Evolutionary conservation across 768 basidiomycete species (phyloP).

Genomic region (Suillus lakei): DNA sequence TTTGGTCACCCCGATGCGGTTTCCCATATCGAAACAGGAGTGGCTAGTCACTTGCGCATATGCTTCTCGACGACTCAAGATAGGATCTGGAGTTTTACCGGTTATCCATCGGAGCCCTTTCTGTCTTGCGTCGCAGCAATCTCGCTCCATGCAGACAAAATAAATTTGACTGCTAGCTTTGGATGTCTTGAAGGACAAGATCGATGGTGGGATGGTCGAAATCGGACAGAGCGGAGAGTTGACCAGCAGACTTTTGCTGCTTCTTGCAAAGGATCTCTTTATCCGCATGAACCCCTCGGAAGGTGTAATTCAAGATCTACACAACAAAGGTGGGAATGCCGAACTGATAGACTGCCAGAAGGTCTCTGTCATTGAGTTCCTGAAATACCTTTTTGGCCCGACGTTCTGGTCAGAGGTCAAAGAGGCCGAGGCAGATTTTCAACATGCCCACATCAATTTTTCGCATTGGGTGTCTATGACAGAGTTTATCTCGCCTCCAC

Average conservation of each 20-base stretch:
- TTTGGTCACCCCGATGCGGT: constrained; percentile 7
- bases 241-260: constrained; percentile 12
- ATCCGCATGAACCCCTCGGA: constrained; percentile 3
- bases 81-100: constrained; percentile 16
- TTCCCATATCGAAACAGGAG: constrained; percentile 5
- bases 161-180: background rate
- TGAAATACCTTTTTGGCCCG: constrained; percentile 17
- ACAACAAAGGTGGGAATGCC: background rate
- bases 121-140: constrained; percentile 16
- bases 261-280: constrained; percentile 14
- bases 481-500: background rate
- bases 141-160: background rate
- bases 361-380: constrained; percentile 17
- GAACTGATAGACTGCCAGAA: constrained; percentile 15
- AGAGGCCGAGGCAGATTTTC: constrained; percentile 9
- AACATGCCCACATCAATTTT: constrained; percentile 17
- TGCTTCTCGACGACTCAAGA: constrained; percentile 15
- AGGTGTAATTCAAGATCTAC: background rate
- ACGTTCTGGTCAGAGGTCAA: background rate
- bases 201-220: constrained; percentile 14
- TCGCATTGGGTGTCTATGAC: constrained; percentile 21
- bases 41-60: constrained; percentile 19
- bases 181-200: background rate
- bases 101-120: constrained; percentile 22
- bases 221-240: constrained; percentile 16